Percentiles rank a stretch among this genome's conserved stretches.
Evolutionary conservation across 1,284 basidiomycete species (phyloP).

Genomic region (Flammula alnicola): DNA sequence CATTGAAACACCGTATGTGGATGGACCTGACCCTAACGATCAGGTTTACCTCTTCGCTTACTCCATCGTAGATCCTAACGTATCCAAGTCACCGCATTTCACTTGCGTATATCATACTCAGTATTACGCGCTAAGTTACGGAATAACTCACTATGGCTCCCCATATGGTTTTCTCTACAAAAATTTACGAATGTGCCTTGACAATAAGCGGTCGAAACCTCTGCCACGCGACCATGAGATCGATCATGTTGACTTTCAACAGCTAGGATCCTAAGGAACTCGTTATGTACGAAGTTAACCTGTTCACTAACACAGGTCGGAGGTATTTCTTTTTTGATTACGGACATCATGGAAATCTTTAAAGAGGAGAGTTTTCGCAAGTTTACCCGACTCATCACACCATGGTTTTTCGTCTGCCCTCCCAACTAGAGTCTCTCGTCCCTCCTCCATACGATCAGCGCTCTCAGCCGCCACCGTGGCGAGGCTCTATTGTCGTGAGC

Average conservation of each 20-base stretch:
- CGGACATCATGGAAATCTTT: constrained; percentile 34
- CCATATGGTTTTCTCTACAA: constrained; percentile 24
- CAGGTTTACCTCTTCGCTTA: constrained; percentile 14
- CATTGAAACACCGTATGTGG: constrained; percentile 22
- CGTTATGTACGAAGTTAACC: constrained; percentile 28
- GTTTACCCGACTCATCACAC: constrained; percentile 35
- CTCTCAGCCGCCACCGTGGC: constrained; percentile 51
- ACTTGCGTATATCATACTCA: constrained; percentile 16
- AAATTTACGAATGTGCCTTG: constrained; percentile 32
- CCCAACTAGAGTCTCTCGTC: constrained; percentile 59
- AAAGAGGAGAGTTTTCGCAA: constrained; percentile 36
- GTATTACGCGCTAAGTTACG: constrained; percentile 20
- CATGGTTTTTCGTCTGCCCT: constrained; percentile 67
- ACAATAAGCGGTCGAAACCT: constrained; percentile 34
- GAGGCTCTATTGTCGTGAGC: constrained; percentile 54
- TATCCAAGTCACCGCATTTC: constrained; percentile 32
- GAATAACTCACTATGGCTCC: constrained; percentile 17
- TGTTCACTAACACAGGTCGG: constrained; percentile 11
- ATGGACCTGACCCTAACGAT: constrained; percentile 22
- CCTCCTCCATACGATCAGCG: constrained; percentile 55
- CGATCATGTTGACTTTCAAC: constrained; percentile 16
- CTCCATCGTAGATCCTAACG: constrained; percentile 25
- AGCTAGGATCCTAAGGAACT: constrained; percentile 19
- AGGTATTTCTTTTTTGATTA: constrained; percentile 20
- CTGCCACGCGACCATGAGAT: constrained; percentile 38